These are phyloP conservation scores for Madurella fahalii DNA, from an alignment of 2,329 filamentous ascomycete genomes.

Conservation along the genomic window DNA sequence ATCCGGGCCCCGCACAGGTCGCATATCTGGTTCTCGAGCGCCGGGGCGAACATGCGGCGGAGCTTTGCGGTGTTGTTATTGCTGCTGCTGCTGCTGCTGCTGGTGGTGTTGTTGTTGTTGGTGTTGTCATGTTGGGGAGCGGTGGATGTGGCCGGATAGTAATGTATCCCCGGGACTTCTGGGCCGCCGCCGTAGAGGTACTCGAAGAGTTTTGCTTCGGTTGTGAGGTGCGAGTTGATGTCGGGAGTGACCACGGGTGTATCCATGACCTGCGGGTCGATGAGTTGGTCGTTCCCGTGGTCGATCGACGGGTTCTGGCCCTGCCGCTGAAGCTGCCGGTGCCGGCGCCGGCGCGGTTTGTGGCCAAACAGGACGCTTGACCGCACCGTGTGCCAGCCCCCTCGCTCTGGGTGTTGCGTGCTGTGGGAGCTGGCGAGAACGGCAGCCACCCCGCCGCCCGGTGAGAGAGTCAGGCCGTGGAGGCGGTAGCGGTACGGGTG, in stretches of 20 bases:
- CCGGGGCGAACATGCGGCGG: conserved; percentile 36
- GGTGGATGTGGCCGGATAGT: conserved; percentile 3
- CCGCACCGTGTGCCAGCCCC: conserved; percentile 34
- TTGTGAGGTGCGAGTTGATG: conserved; percentile 37
- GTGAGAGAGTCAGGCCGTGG: conserved; percentile 50
- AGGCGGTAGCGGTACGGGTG: conserved; percentile 48
- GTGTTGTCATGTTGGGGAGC: conserved; percentile 10
- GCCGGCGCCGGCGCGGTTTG: conserved; percentile 22
- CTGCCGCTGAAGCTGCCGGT: conserved; percentile 10
- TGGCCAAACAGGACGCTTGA: conserved; percentile 38
- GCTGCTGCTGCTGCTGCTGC: too few relatives aligned
- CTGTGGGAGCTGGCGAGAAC: conserved; percentile 48
- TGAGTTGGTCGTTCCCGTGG: neutral
- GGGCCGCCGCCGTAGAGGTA: conserved; percentile 55
- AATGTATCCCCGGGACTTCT: conserved; percentile 40
- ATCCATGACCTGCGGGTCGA: conserved; percentile 7
- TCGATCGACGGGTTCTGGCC: too few relatives aligned
- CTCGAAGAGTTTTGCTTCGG: conserved; percentile 53
- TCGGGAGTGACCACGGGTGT: neutral
- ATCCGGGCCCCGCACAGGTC: conserved; percentile 38
- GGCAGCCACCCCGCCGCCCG: conserved; percentile 49
- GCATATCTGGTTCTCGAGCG: conserved; percentile 39
- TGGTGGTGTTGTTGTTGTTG: too few relatives aligned
- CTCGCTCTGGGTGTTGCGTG: conserved; percentile 46
- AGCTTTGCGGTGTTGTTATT: conserved; percentile 25